Conservation (phyloP, 1,139 yeast genomes). For the Blastobotrys aristatus region DNA sequence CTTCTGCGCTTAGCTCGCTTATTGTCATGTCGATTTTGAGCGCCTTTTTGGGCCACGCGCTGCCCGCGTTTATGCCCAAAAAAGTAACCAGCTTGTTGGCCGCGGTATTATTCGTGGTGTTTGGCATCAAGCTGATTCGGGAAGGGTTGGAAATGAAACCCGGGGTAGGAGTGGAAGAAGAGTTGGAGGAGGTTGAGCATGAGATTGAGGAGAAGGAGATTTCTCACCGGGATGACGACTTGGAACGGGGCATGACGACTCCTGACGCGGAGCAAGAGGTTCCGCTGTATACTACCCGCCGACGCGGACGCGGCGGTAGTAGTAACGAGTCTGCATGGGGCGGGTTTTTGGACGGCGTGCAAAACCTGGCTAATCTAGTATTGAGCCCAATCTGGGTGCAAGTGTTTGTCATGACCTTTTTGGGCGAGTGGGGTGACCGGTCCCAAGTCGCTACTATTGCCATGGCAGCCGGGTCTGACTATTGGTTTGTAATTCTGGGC, state of each 20-base stretch:
- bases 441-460: slow-evolving; percentile 98
- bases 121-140: slow-evolving; percentile 67
- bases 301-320: slow-evolving; percentile 15
- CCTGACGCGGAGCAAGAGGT: slow-evolving; percentile 26
- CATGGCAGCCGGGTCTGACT: slow-evolving; percentile 95
- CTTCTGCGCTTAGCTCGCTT: slow-evolving; percentile 83
- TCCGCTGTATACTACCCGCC: slow-evolving; percentile 25
- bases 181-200: slow-evolving; percentile 93
- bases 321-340: background rate
- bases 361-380: slow-evolving; percentile 54
- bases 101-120: slow-evolving; percentile 70
- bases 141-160: slow-evolving; percentile 85
- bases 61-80: slow-evolving; percentile 79
- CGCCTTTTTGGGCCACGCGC: slow-evolving; percentile 86
- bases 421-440: slow-evolving; percentile 99
- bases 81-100: slow-evolving; percentile 78
- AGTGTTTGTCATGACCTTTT: slow-evolving; percentile 90
- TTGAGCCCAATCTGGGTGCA: slow-evolving; percentile 92
- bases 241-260: slow-evolving; percentile 51
- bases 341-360: slow-evolving; percentile 35
- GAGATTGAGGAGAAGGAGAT: slow-evolving; percentile 69
- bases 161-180: slow-evolving; percentile 85
- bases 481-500: slow-evolving; percentile 84
- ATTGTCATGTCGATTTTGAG: slow-evolving; percentile 87
- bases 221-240: slow-evolving; percentile 45